Base-by-base conservation (phyloP, 2,329 filamentous ascomycete genomes). In the Chrysosporium queenslandicum region DNA sequence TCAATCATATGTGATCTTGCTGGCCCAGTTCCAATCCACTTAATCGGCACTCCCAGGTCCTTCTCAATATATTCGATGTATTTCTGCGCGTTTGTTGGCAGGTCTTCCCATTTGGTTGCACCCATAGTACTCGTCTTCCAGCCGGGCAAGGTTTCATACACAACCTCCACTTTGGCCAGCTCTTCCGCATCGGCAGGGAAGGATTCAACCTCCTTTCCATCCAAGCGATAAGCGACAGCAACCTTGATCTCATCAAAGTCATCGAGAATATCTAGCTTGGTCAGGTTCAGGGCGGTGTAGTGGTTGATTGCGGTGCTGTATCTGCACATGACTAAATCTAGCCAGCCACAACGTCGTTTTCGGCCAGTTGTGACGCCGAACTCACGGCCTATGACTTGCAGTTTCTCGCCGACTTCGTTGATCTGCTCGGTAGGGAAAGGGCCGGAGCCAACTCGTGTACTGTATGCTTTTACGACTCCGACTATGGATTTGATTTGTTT, bases 381-480 rank as follows among this genome's bases (percentile, higher is more conserved):
- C 56, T 82, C 79, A 53, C 72, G 72, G 42, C 79, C 79, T 30
- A 78, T 66, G 41, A 64, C 61, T 60, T 82, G 79, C 27, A 82
- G 70, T 62, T 74, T 78, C 32, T 80, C 76, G 57, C 79, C 79
- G 25, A 70, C 61, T 48, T 73, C 71, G 64, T 81, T 80, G 52
- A 78, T 66, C 62, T 80, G 77, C 63, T 83, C 80, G 9, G 77
- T 80, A 1, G 80, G 80, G 69, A 83, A 82, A 5, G 80, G 80
- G 1, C 80, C 80, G 16, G 74, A 77, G 58, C 72, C 74, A 29
- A 79, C 77, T 46, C 77, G 75, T 3, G 79, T 81, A 41, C 79
- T 81, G 71, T 83, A 83, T 25, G 80, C 80, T 64, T 83, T 83
- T 42, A 82, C 76, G 1, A 83, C 80, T 51, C 80, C 80, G 59